Conservation (phyloP, 192 early-diverging fungal species). For the Oehlia diaphana region DNA sequence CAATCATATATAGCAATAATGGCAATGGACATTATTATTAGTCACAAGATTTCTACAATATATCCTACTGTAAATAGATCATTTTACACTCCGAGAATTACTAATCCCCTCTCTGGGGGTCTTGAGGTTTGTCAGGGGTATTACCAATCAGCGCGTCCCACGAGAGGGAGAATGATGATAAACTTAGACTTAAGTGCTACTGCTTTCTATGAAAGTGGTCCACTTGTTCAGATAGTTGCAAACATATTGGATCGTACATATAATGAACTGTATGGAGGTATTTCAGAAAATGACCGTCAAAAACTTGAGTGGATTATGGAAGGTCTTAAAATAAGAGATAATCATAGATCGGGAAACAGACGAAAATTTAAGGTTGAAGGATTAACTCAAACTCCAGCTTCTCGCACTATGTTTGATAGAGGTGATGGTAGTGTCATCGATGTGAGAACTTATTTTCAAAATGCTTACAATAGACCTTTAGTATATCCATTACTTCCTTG, state of each 20-base stretch:
- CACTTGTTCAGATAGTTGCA: slow-evolving; percentile 68
- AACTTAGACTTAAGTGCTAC: slow-evolving; percentile 72
- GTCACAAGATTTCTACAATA: slow-evolving; percentile 70
- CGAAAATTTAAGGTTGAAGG: slow-evolving; percentile 72
- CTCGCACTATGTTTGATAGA: slow-evolving; percentile 65
- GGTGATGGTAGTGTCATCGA: slow-evolving; percentile 50
- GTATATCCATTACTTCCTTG: slow-evolving; percentile 74
- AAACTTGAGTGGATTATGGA: slow-evolving; percentile 52
- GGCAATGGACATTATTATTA: slow-evolving; percentile 77
- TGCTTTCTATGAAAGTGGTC: slow-evolving; percentile 63
- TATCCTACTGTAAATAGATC: slow-evolving; percentile 83
- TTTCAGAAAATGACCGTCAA: slow-evolving; percentile 39
- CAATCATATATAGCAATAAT: slow-evolving; percentile 43
- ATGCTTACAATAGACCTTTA: slow-evolving; percentile 40
- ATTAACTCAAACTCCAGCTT: slow-evolving; percentile 67
- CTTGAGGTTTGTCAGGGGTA: slow-evolving; percentile 91
- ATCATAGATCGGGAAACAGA: slow-evolving; percentile 59
- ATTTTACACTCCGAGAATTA: slow-evolving; percentile 78
- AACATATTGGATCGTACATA: slow-evolving; percentile 60
- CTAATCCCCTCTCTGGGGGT: slow-evolving; percentile 58
- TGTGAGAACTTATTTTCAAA: slow-evolving; percentile 79
- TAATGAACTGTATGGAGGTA: slow-evolving; percentile 46
- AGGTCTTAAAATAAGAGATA: slow-evolving; percentile 53
- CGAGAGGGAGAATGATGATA: slow-evolving; percentile 56
- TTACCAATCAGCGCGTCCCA: slow-evolving; percentile 77